These are phyloP conservation scores for Hyaloscypha finlandica DNA, from an alignment of 495 filamentous ascomycete genomes.

Conservation along the genomic window DNA sequence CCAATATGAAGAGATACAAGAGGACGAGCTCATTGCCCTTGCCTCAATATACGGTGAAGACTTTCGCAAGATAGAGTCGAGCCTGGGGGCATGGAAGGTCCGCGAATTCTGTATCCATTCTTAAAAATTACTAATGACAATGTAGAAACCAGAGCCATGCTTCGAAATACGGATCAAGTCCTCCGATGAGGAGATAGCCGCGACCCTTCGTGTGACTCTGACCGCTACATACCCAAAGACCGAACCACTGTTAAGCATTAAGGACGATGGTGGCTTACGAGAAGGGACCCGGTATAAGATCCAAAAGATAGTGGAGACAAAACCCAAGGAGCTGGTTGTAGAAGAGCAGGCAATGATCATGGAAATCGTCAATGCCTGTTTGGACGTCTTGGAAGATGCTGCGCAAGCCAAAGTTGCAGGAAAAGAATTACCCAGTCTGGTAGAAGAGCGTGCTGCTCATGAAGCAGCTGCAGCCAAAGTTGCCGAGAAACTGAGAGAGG, in stretches of 20 bases:
- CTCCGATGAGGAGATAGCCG: slow-evolving; percentile 62
- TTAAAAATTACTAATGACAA: slow-evolving; percentile 16
- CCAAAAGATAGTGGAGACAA: slow-evolving; percentile 65
- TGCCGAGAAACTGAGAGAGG: slow-evolving; percentile 50
- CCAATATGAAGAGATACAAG: slow-evolving; percentile 81
- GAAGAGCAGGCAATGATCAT: slow-evolving; percentile 81
- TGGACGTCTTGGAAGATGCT: slow-evolving; percentile 87
- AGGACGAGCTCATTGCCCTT: slow-evolving; percentile 84
- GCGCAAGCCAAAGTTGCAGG: slow-evolving; percentile 71
- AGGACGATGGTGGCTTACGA: slow-evolving; percentile 60
- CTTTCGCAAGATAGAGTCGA: slow-evolving; percentile 68
- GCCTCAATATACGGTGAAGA: slow-evolving; percentile 93
- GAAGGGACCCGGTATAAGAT: slow-evolving; percentile 67
- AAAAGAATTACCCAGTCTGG: slow-evolving; percentile 77
- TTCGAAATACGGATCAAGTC: slow-evolving; percentile 81
- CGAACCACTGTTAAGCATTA: slow-evolving; percentile 70
- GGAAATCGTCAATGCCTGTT: slow-evolving; percentile 77
- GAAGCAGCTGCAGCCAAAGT: slow-evolving; percentile 51
- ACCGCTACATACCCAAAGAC: slow-evolving; percentile 95
- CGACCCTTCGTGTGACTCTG: slow-evolving; percentile 68
- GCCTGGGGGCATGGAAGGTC: slow-evolving; percentile 85
- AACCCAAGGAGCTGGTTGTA: slow-evolving; percentile 63
- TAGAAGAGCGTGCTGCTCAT: slow-evolving; percentile 80
- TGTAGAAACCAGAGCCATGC: slow-evolving; percentile 72
- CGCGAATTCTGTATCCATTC: slow-evolving; percentile 19